A percentile compares a stretch with the other conserved stretches of the same genome.
phyloP scores from a whole-genome alignment of 73 alveolate species.

The Tetrahymena borealis region DNA sequence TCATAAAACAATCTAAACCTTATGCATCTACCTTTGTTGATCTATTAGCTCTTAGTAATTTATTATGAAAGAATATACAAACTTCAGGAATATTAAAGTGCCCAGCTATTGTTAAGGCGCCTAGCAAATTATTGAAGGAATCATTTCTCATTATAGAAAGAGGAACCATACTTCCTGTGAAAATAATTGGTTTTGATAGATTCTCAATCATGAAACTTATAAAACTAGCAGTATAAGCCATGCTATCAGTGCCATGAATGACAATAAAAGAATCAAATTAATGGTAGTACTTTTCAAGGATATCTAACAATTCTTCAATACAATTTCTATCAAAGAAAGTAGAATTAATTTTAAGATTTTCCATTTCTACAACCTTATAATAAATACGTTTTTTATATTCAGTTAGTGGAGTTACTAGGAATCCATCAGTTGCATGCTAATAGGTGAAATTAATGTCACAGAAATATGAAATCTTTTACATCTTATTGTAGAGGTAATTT shows the following conservation, averaged over 20 bases:
- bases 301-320: slow-evolving; percentile 12
- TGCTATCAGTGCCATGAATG: slow-evolving; percentile 48
- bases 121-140: slow-evolving; percentile 29
- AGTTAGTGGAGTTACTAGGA: slow-evolving; percentile 23
- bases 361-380: slow-evolving; percentile 29
- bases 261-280: slow-evolving; percentile 42
- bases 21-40: slow-evolving; percentile 16
- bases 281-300: slow-evolving; percentile 39
- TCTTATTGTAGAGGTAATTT: neutral
- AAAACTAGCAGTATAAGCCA: slow-evolving; percentile 42
- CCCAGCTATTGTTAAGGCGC: slow-evolving; percentile 40
- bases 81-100: slow-evolving; percentile 40
- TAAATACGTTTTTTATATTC: slow-evolving; percentile 23
- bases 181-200: slow-evolving; percentile 41
- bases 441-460: slow-evolving; percentile 38
- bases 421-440: slow-evolving; percentile 27
- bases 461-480: slow-evolving; percentile 12
- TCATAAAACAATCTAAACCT: slow-evolving; percentile 19
- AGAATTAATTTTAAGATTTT: neutral
- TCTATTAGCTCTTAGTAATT: slow-evolving; percentile 28
- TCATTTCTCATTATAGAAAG: slow-evolving; percentile 52
- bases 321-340: neutral
- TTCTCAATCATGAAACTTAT: slow-evolving; percentile 45
- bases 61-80: slow-evolving; percentile 9
- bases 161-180: slow-evolving; percentile 56